phyloP scores from a whole-genome alignment of 495 filamentous ascomycete genomes.

The Rostrohypoxylon terebratum region DNA sequence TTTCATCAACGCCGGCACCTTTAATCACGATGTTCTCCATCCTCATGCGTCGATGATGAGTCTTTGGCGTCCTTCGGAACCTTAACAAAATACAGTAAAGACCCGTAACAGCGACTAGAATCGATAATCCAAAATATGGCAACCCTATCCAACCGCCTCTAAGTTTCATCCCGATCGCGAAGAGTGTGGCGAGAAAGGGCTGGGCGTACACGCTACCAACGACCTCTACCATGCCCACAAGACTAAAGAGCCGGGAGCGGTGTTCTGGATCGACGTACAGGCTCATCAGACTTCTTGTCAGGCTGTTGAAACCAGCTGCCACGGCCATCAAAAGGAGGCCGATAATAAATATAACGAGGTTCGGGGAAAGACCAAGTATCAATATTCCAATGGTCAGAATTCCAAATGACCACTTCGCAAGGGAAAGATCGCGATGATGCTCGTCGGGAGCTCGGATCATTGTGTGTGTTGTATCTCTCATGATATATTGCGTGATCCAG shows the following conservation, averaged over 20 bases:
- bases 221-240: constrained; percentile 67
- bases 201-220: constrained; percentile 66
- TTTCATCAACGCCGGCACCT: not conserved
- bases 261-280: constrained; percentile 66
- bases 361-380: constrained; percentile 45
- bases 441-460: constrained; percentile 37
- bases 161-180: constrained; percentile 48
- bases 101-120: constrained; percentile 28
- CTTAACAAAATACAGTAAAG: constrained; percentile 44
- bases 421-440: constrained; percentile 62
- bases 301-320: constrained; percentile 45
- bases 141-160: constrained; percentile 51
- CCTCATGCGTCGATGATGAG: constrained; percentile 4
- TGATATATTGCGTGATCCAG: constrained; percentile 37
- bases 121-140: constrained; percentile 47
- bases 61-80: constrained; percentile 30
- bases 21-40: not conserved
- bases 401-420: constrained; percentile 63
- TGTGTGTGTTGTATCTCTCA: constrained; percentile 29
- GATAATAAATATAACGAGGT: constrained; percentile 41
- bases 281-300: constrained; percentile 63
- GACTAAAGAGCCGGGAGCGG: constrained; percentile 67
- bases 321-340: constrained; percentile 51
- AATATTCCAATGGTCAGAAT: constrained; percentile 62
- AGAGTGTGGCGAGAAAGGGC: constrained; percentile 51